These are phyloP conservation scores for Polyporus arcularius DNA, from an alignment of 768 basidiomycete genomes.

Conservation along the genomic window DNA sequence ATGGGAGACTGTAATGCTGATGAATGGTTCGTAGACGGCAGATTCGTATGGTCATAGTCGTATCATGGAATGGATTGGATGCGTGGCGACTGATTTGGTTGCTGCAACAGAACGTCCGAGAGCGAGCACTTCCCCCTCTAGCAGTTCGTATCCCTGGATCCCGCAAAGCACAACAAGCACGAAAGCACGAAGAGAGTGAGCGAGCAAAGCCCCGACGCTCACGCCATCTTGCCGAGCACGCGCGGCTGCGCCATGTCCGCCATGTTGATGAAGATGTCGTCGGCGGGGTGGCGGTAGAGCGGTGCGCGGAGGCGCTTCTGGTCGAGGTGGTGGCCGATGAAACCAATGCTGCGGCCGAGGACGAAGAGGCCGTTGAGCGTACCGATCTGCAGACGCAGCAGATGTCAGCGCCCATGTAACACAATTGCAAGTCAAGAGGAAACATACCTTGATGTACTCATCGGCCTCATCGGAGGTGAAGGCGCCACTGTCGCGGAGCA, in stretches of 20 bases:
- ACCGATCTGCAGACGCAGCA: constrained; percentile 54
- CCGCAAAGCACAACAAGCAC: not conserved
- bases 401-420: constrained; percentile 1
- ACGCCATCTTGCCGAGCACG: constrained; percentile 54
- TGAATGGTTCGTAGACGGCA: not conserved
- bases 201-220: not conserved
- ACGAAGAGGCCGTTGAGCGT: constrained; percentile 97
- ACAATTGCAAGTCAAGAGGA: not conserved
- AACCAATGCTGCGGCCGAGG: constrained; percentile 94
- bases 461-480: constrained; percentile 96
- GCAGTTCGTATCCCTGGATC: not conserved
- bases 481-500: constrained; percentile 88
- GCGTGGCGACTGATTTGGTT: not conserved
- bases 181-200: not conserved
- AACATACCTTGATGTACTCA: constrained; percentile 84
- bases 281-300: constrained; percentile 92
- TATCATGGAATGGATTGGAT: not conserved
- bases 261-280: constrained; percentile 96
- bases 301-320: constrained; percentile 94
- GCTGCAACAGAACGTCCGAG: not conserved
- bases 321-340: constrained; percentile 95
- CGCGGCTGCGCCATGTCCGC: constrained; percentile 81
- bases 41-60: not conserved
- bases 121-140: constrained; percentile 3
- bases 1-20: not conserved